Evolutionary conservation across 306 rosid genomes (phyloP), one percentile per base, ranked within the genome.

Genomic region (Abrus precatorius): DNA sequence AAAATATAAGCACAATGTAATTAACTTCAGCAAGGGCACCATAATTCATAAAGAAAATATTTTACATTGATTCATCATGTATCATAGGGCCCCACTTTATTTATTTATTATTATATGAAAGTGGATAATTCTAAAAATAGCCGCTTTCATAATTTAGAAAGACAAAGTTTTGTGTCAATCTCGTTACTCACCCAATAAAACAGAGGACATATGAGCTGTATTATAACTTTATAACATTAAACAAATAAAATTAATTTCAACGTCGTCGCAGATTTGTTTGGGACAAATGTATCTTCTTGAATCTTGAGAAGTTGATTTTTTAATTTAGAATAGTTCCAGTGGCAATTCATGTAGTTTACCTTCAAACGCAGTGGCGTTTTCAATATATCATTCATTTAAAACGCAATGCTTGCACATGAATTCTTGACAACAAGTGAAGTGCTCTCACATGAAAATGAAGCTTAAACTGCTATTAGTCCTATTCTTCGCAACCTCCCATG

Each of bases 341-440:
- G 92, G 85, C 80, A 80, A 20, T 48, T 53, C 65, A 11, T 62
- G 94, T 90, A 75, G 48, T 86, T 84, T 66, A 27, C 5, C 9
- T 1, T 32, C 7, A 72, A 78, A 52, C 0, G 13, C 49, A 56
- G 83, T 73, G 92, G 85, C 76, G 14, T 64, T 85, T 49, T 29
- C 48, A 49, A 41, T 3, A 8, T 44, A 7, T 0, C 56, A 61
- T 36, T 71, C 72, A 32, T 63, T 80, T 83, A 80, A 86, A 90
- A 76, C 57, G 74, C 34, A 14, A 14, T 40, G 76, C 70, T 59
- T 9, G 32, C 76, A 13, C 6, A 13, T 45, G 10, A 30, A 66
- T 52, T 66, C 77, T 44, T 75, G 6, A 60, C 72, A 36, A 60
- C 20, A 56, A 13, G 20, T 20, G 20, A 20, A 20, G 20, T 20